Percentiles rank a stretch among this genome's conserved stretches.
phyloP scores from a whole-genome alignment of 2,329 filamentous ascomycete species.

The Trichoderma semiorbis region DNA sequence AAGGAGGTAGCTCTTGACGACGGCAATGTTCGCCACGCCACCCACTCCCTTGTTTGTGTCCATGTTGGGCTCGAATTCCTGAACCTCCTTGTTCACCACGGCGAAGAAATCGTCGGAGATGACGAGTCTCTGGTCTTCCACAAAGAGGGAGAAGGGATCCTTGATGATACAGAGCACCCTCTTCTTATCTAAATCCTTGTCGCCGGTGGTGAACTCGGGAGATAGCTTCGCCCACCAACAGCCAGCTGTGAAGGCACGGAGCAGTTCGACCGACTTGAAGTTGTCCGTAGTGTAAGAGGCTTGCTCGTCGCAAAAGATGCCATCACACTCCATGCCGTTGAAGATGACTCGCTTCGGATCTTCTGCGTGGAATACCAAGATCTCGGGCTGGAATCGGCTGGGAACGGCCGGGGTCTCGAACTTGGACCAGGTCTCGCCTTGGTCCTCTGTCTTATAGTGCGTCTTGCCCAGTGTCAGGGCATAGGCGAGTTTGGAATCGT shows the following conservation, averaged over 20 bases:
- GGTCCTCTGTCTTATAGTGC: constrained; percentile 82
- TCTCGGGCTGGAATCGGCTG: constrained; percentile 47
- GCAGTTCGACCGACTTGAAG: constrained; percentile 66
- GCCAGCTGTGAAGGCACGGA: constrained; percentile 66
- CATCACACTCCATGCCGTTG: constrained; percentile 67
- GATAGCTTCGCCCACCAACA: constrained; percentile 87
- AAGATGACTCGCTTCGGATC: constrained; percentile 86
- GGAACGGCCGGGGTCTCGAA: constrained; percentile 64
- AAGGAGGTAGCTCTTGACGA: constrained; percentile 82
- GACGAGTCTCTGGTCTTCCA: constrained; percentile 72
- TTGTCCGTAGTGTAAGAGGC: constrained; percentile 78
- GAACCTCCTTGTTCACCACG: constrained; percentile 42
- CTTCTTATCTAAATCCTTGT: constrained; percentile 61
- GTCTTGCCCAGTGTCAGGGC: constrained; percentile 64
- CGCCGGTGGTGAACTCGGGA: constrained; percentile 66
- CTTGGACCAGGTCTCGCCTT: constrained; percentile 73
- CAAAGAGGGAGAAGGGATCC: constrained; percentile 66
- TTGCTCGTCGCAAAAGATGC: constrained; percentile 60
- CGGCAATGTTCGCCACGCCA: constrained; percentile 76
- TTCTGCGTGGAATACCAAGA: constrained; percentile 74
- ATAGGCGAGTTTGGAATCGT: constrained; percentile 75
- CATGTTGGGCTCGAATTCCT: constrained; percentile 73
- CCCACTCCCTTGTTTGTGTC: constrained; percentile 69
- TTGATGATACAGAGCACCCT: constrained; percentile 78
- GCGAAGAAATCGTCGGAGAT: constrained; percentile 83